Conservation (phyloP, 2,329 filamentous ascomycete genomes). For the Fusarium sp. region DNA sequence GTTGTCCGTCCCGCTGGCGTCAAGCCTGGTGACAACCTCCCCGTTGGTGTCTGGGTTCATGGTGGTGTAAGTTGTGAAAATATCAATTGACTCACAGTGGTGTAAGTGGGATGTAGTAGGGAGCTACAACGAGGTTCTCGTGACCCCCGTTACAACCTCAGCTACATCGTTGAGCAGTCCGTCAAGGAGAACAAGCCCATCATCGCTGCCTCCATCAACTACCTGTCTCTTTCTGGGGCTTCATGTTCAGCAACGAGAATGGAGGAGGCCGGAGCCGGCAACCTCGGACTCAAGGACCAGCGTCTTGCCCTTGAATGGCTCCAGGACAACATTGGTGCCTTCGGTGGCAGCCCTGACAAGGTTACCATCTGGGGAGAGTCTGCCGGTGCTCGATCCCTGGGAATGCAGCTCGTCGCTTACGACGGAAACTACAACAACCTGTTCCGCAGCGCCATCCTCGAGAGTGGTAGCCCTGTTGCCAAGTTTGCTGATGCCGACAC, state of each 20-base stretch:
- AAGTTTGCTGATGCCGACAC: slow-evolving; percentile 29
- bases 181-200: slow-evolving; percentile 61
- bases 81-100: background rate
- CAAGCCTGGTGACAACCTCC: slow-evolving; percentile 57
- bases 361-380: slow-evolving; percentile 67
- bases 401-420: slow-evolving; percentile 64
- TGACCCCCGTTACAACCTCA: slow-evolving; percentile 68
- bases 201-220: slow-evolving; percentile 64
- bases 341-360: slow-evolving; percentile 59
- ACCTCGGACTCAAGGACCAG: slow-evolving; percentile 64
- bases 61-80: slow-evolving; percentile 47
- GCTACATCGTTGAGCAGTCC: slow-evolving; percentile 66
- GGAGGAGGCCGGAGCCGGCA: slow-evolving; percentile 57
- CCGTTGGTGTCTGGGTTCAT: slow-evolving; percentile 71
- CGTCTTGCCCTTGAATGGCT: slow-evolving; percentile 63
- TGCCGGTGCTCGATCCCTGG: slow-evolving; percentile 63
- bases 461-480: slow-evolving; percentile 58
- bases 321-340: slow-evolving; percentile 62
- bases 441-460: slow-evolving; percentile 64
- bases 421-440: slow-evolving; percentile 64
- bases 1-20: slow-evolving; percentile 40
- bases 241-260: slow-evolving; percentile 60
- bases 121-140: too few relatives aligned
- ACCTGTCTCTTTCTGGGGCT: slow-evolving; percentile 64
- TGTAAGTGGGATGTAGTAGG: too few relatives aligned